Conservation (phyloP, 441 rosid species). For the Pelargonium myrrhifolium region DNA sequence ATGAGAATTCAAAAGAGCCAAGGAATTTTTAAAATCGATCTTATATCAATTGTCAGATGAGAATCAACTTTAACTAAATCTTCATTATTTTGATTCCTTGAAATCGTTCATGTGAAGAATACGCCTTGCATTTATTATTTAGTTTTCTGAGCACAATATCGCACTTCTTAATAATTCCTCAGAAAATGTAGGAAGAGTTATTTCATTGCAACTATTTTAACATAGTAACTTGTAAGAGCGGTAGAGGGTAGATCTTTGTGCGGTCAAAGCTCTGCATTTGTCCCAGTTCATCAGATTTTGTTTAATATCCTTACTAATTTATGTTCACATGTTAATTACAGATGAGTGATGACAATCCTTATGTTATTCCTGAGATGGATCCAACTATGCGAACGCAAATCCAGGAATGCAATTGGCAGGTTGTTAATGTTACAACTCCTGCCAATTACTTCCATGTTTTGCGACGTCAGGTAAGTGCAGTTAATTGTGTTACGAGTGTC, state of each 20-base stretch:
- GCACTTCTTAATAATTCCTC: neutral
- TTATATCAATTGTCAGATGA: neutral
- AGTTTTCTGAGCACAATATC: neutral
- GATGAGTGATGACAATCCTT: constrained; percentile 98
- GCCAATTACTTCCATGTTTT: constrained; percentile 97
- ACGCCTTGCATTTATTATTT: neutral
- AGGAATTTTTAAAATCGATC: neutral
- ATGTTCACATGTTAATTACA: constrained; percentile 16
- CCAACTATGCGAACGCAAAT: constrained; percentile 82
- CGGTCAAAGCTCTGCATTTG: neutral
- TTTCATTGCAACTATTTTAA: neutral
- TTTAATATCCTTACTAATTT: neutral
- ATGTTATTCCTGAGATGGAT: constrained; percentile 90
- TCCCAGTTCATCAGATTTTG: neutral
- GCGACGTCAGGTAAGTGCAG: constrained; percentile 67
- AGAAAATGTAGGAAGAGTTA: neutral
- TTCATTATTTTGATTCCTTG: neutral
- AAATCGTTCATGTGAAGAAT: neutral
- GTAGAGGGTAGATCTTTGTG: too few species aligned
- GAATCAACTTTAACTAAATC: neutral
- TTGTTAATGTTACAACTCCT: constrained; percentile 95
- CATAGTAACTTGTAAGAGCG: neutral
- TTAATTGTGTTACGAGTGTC: constrained; percentile 4
- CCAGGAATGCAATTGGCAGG: constrained; percentile 98
- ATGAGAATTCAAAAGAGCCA: neutral